Base-by-base conservation (phyloP, 1,284 basidiomycete genomes). In the Megacollybia platyphylla region DNA sequence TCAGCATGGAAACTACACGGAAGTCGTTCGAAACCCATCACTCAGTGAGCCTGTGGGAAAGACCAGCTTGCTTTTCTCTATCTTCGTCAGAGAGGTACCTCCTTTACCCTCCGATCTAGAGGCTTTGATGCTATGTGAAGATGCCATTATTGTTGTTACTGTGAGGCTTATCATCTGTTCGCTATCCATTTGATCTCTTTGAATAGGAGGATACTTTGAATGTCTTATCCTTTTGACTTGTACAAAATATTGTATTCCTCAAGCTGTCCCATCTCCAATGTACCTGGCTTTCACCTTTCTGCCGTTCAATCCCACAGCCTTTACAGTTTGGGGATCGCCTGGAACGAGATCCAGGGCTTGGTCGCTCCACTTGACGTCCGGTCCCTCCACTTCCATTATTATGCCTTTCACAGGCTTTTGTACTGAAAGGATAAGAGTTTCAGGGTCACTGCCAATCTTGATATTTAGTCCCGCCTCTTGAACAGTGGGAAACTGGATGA, bases 341-440 rank as follows among this genome's bases (percentile, higher is more conserved):
- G 90, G 90, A 43, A 87, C 75, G 37, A 94, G 68, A 61, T 93
- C 90, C 50, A 93, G 76, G 4, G 79, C 87, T 58, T 93, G 89
- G 65, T 93, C 87, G 49, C 76, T 74, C 84, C 87, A 91, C 52
- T 69, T 67, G 31, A 76, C 76, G 43, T 81, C 78, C 7, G 72
- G 70, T 13, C 76, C 84, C 27, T 80, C 76, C 27, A 76, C 79
- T 48, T 87, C 85, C 43, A 94, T 70, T 35, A 92, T 71, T 46
- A 92, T 68, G 4, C 88, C 87, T 58, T 93, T 93, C 62, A 93
- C 70, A 2, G 90, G 90, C 51, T 73, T 76, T 49, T 67, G 57
- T 29, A 75, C 65, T 10, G 73, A 68, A 32, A 92, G 62, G 37
- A 59, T 65, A 28, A 91, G 68, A 27, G 68, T 65, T 55, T 83